Conservation (phyloP, 257 asterid genomes). For the Oldenlandia corymbosa region DNA sequence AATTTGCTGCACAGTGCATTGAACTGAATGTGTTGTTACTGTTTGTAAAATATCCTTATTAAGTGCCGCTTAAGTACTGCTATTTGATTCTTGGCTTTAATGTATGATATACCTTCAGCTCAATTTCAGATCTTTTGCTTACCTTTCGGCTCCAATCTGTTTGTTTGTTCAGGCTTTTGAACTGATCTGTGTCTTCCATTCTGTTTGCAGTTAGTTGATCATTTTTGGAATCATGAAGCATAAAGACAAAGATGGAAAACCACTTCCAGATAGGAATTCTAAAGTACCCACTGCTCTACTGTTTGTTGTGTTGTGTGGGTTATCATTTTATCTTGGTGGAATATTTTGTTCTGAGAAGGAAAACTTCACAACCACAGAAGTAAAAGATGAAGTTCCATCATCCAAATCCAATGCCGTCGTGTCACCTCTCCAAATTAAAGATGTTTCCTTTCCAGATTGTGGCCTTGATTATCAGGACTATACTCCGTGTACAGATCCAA, state of each 20-base stretch:
- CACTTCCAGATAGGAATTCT: constrained; percentile 51
- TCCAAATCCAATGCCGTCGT: constrained; percentile 27
- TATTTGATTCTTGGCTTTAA: not conserved
- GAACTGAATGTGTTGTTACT: not conserved
- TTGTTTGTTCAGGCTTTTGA: not conserved
- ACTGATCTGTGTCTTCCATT: constrained; percentile 12
- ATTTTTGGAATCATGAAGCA: constrained; percentile 56
- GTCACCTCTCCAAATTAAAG: constrained; percentile 48
- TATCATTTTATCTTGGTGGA: constrained; percentile 98
- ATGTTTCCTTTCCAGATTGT: constrained; percentile 63
- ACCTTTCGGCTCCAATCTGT: not conserved
- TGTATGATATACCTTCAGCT: not conserved
- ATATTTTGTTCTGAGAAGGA: constrained; percentile 71
- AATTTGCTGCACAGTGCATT: not conserved
- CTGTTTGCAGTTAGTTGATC: constrained; percentile 36
- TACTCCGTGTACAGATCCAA: constrained; percentile 99
- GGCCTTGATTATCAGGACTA: constrained; percentile 72
- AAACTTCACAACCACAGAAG: constrained; percentile 20
- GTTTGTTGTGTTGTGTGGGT: constrained; percentile 73
- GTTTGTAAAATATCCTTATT: not conserved
- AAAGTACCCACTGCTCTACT: constrained; percentile 57
- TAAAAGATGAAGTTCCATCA: constrained; percentile 25
- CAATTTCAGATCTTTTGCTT: not conserved
- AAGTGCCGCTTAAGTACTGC: not conserved
- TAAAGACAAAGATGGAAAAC: constrained; percentile 90